Conservation (phyloP, 345 rosid species). For the Linum usitatissimum region DNA sequence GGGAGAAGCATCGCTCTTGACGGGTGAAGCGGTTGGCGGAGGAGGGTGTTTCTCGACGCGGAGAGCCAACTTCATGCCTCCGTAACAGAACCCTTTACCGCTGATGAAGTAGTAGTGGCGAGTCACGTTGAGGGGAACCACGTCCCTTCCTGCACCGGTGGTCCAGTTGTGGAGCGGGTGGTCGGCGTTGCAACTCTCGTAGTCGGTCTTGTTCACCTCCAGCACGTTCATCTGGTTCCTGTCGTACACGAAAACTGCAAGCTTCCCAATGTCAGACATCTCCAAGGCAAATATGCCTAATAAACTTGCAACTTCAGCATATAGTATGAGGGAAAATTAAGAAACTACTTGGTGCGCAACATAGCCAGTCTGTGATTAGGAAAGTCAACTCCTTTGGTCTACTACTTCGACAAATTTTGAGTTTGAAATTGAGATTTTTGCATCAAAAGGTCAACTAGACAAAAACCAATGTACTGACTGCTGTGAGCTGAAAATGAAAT, state of each 20-base stretch:
- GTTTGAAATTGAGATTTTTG: too few relatives aligned
- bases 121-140: slow-evolving; percentile 76
- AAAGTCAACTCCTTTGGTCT: too few relatives aligned
- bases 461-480: too few relatives aligned
- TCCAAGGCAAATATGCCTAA: too few relatives aligned
- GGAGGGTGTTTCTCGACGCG: slow-evolving; percentile 60
- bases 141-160: slow-evolving; percentile 80
- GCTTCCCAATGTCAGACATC: too few relatives aligned
- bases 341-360: too few relatives aligned
- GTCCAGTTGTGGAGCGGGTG: slow-evolving; percentile 76
- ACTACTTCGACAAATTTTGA: too few relatives aligned
- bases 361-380: too few relatives aligned
- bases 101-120: slow-evolving; percentile 63
- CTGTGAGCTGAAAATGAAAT: too few relatives aligned
- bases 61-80: slow-evolving; percentile 65
- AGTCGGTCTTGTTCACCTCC: slow-evolving; percentile 80
- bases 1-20: neutral
- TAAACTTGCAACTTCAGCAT: too few relatives aligned
- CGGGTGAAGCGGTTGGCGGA: slow-evolving; percentile 47
- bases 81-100: slow-evolving; percentile 81
- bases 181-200: slow-evolving; percentile 53
- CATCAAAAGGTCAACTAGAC: too few relatives aligned
- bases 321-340: too few relatives aligned
- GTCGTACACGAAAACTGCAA: slow-evolving; percentile 74
- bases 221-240: slow-evolving; percentile 75